These are phyloP conservation scores for Punica granatum DNA, from an alignment of 345 rosid species.

Conservation along the genomic window DNA sequence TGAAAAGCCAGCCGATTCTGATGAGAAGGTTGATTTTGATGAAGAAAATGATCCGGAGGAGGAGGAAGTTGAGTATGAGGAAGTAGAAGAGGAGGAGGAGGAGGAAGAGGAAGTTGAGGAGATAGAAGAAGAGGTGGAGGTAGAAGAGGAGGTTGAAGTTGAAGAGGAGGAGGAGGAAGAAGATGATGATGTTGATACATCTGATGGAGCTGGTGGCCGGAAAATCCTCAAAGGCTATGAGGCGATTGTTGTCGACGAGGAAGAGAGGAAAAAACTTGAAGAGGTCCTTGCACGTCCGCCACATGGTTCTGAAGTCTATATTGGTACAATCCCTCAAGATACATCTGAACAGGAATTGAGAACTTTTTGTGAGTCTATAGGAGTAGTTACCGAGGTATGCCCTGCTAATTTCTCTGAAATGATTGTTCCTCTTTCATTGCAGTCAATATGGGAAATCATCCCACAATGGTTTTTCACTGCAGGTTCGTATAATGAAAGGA, in stretches of 20 bases:
- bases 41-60: slow-evolving; percentile 68
- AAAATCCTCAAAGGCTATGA: slow-evolving; percentile 20
- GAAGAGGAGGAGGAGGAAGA: slow-evolving; percentile 47
- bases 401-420: neutral
- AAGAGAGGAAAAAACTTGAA: slow-evolving; percentile 49
- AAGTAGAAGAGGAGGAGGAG: slow-evolving; percentile 57
- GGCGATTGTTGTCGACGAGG: slow-evolving; percentile 32
- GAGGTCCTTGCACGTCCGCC: slow-evolving; percentile 88
- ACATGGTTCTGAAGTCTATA: slow-evolving; percentile 86
- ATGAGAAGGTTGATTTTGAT: slow-evolving; percentile 64
- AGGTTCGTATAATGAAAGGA: slow-evolving; percentile 83
- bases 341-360: slow-evolving; percentile 64
- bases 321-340: slow-evolving; percentile 76
- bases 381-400: slow-evolving; percentile 78
- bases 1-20: slow-evolving; percentile 50
- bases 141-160: slow-evolving; percentile 43
- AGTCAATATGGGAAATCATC: slow-evolving; percentile 10
- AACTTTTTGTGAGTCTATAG: slow-evolving; percentile 68
- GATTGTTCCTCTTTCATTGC: neutral
- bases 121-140: slow-evolving; percentile 41
- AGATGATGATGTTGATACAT: slow-evolving; percentile 19
- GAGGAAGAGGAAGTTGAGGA: slow-evolving; percentile 40
- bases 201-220: slow-evolving; percentile 15
- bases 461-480: slow-evolving; percentile 17
- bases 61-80: slow-evolving; percentile 32